phyloP scores from a whole-genome alignment of 495 filamentous ascomycete species.

The Pseudomonodictys pantanalensis region DNA sequence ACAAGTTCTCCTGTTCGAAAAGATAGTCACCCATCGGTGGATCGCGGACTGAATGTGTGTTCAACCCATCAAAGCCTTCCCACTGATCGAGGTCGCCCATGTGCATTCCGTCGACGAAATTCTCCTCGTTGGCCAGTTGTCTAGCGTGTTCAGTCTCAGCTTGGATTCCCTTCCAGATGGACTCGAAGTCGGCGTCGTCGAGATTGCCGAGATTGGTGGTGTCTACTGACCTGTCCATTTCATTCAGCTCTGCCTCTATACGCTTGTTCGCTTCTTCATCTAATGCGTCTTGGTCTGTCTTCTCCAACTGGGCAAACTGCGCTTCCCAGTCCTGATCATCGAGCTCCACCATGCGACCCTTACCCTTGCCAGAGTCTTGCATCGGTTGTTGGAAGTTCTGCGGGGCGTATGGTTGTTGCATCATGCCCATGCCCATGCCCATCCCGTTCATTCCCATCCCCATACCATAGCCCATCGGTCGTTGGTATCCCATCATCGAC shows the following conservation, averaged over 20 bases:
- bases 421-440: constrained; percentile 33
- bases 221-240: constrained; percentile 79
- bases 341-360: constrained; percentile 85
- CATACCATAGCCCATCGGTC: constrained; percentile 55
- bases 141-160: constrained; percentile 73
- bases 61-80: constrained; percentile 66
- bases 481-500: constrained; percentile 56
- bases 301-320: constrained; percentile 87
- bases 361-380: constrained; percentile 72
- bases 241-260: constrained; percentile 85
- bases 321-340: constrained; percentile 94
- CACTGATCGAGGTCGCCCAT: constrained; percentile 67
- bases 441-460: constrained; percentile 38
- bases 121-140: constrained; percentile 64
- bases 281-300: constrained; percentile 57
- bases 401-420: constrained; percentile 39
- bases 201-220: constrained; percentile 58
- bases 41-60: constrained; percentile 57
- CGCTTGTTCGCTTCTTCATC: constrained; percentile 71
- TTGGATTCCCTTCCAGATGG: constrained; percentile 81
- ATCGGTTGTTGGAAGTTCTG: constrained; percentile 55
- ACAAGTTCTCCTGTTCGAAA: constrained; percentile 91
- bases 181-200: constrained; percentile 89
- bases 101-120: constrained; percentile 54
- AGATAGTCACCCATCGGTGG: constrained; percentile 83